These are phyloP conservation scores for Nannochloropsis oceanica DNA, from an alignment of 108 stramenopile species.

Conservation along the genomic window DNA sequence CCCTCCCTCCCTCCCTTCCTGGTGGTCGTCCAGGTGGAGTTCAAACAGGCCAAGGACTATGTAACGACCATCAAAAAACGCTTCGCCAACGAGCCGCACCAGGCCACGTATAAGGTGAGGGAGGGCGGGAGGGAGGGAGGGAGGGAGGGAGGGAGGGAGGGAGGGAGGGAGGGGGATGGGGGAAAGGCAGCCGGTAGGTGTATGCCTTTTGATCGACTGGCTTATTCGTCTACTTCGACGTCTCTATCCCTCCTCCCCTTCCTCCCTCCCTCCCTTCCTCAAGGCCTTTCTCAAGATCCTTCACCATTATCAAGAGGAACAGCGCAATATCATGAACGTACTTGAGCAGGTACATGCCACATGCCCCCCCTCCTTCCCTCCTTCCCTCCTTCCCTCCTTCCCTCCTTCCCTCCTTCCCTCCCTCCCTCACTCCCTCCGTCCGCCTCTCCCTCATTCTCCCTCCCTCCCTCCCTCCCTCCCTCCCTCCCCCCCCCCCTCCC, in stretches of 20 bases:
- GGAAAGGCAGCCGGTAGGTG: neutral
- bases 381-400: neutral
- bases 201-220: conserved; percentile 14
- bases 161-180: neutral
- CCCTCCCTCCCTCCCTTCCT: neutral
- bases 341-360: conserved; percentile 3
- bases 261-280: no score
- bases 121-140: neutral
- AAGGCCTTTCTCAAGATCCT: conserved; percentile 95
- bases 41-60: conserved; percentile 97
- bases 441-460: neutral
- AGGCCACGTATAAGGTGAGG: conserved; percentile 1
- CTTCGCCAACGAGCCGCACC: conserved; percentile 66
- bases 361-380: neutral
- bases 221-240: no score
- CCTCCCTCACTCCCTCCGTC: neutral
- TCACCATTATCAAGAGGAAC: conserved; percentile 96
- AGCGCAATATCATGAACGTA: conserved; percentile 47
- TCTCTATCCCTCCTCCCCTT: no score
- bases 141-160: neutral
- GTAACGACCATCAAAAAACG: conserved; percentile 91
- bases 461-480: neutral
- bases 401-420: neutral
- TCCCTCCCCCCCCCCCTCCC: neutral
- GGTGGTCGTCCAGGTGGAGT: conserved; percentile 57